Evolutionary conservation across 495 filamentous ascomycete genomes (phyloP).

Genomic region (Podospora appendiculata): DNA sequence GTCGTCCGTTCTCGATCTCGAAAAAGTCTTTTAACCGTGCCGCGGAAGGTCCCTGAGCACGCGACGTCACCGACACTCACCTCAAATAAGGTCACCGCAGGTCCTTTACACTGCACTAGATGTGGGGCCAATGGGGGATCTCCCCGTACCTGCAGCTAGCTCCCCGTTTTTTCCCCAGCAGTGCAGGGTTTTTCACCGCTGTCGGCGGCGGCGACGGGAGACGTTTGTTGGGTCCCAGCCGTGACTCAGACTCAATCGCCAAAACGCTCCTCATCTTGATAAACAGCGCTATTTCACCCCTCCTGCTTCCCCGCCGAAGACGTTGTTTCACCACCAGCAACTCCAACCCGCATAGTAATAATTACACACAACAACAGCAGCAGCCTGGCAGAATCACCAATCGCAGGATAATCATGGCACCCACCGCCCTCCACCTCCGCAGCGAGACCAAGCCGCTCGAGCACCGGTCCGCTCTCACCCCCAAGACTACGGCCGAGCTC

Average conservation of each 20-base stretch:
- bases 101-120: too few species aligned
- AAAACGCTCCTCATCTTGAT: not conserved
- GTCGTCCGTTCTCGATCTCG: too few species aligned
- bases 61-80: too few species aligned
- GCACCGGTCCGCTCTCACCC: slow-evolving; percentile 47
- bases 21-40: too few species aligned
- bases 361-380: not conserved
- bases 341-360: not conserved
- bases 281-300: not conserved
- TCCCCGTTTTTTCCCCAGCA: not conserved
- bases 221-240: not conserved
- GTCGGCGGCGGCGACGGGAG: slow-evolving; percentile 6
- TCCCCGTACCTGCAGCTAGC: slow-evolving; percentile 4
- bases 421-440: slow-evolving; percentile 37
- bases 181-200: slow-evolving; percentile 14
- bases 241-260: slow-evolving; percentile 10
- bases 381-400: not conserved
- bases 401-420: slow-evolving; percentile 19
- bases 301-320: not conserved
- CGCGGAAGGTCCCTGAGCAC: too few species aligned
- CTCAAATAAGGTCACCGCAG: too few species aligned
- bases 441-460: slow-evolving; percentile 50
- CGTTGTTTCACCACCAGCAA: not conserved
- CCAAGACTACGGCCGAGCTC: slow-evolving; percentile 65
- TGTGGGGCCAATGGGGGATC: slow-evolving; percentile 3